Evolutionary conservation across 257 asterid species (phyloP).

Genomic region (Capsicum chinense): DNA sequence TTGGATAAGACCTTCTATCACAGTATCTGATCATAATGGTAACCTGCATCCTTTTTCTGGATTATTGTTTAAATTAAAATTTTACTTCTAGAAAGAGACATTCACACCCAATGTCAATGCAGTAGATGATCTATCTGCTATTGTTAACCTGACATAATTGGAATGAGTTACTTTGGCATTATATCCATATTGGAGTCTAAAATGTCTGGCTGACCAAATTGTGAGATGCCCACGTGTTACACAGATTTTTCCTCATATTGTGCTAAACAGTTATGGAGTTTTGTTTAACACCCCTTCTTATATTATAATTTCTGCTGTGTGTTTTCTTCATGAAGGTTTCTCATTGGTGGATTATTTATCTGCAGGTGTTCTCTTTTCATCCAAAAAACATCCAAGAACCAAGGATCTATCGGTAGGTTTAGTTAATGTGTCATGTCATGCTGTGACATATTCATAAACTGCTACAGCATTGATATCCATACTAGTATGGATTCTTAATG

Average conservation of each 20-base stretch:
- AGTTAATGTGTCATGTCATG: background rate
- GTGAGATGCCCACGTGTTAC: background rate
- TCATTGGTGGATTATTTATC: conserved; percentile 33
- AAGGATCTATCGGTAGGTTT: conserved; percentile 84
- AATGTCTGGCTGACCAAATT: background rate
- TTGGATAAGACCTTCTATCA: conserved; percentile 92
- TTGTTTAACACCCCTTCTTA: background rate
- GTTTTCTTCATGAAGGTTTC: conserved; percentile 27
- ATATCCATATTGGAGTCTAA: conserved; percentile 4
- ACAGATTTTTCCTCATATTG: background rate
- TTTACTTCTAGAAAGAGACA: conserved; percentile 4
- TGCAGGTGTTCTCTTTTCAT: conserved; percentile 89
- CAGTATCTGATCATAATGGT: conserved; percentile 92
- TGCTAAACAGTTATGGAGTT: conserved; percentile 21
- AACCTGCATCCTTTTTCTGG: conserved; percentile 24
- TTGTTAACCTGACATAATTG: background rate
- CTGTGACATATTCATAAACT: conserved; percentile 18
- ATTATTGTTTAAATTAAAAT: background rate
- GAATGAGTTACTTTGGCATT: background rate
- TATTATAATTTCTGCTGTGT: background rate
- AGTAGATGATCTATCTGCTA: conserved; percentile 3
- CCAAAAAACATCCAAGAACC: conserved; percentile 94
- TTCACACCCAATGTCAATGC: background rate
- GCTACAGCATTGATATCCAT: conserved; percentile 9
- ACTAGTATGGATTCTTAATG: conserved; percentile 12